Base-by-base conservation (phyloP, 495 filamentous ascomycete species). In the Lasiosphaeria hispida region DNA sequence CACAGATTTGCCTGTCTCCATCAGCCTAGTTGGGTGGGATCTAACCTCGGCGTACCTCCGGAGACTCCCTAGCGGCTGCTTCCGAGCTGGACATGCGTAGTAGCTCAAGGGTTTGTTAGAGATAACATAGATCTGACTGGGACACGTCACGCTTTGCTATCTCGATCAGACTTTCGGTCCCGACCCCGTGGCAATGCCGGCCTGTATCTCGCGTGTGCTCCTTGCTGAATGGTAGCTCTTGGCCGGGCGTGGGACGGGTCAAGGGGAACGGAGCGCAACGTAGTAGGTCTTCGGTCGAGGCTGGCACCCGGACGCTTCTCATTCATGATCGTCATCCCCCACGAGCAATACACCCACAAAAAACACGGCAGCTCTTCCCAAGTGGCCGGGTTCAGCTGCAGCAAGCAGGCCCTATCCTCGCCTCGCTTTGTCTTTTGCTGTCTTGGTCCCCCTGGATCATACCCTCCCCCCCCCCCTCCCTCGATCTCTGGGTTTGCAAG, bases 311-410 rank as follows among this genome's bases (percentile, higher is more conserved):
- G 23, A 52, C 49, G 35, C 49, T 38, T 30, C 49, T 37, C 55
- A 35, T 58, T 33, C 57, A 53, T 45, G 48, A 59, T 53, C 48
- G 57, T 40, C 57, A 35, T 59, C 49, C 57, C 19, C 55, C 48
- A 48, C 57, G 41, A 53, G 39, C 36, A 40, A 40, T 34, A 40
- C 34, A 34, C 15, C 57, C 41, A 48, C 57, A 49, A 50, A 57
- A 40, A 35, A 55, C 34, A 30, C 6, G 49, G 44, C 19, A 7
- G 11, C 43, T 49, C 41, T 18, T 53, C 48, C 23, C 49, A 36
- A 43, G 45, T 9, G 14, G 33, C n/a, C 36, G n/a, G 39, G 30
- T 49, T 60, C 58, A 55, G 58, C 58, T 60, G 52, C 53, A 47
- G 53, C 41, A 17, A 47, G 40, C 53, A 30, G 42, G 14, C 10